A percentile compares a stretch with the other conserved stretches of the same genome.
phyloP scores from a whole-genome alignment of 768 basidiomycete genomes.

The Agaricus subrufescens region DNA sequence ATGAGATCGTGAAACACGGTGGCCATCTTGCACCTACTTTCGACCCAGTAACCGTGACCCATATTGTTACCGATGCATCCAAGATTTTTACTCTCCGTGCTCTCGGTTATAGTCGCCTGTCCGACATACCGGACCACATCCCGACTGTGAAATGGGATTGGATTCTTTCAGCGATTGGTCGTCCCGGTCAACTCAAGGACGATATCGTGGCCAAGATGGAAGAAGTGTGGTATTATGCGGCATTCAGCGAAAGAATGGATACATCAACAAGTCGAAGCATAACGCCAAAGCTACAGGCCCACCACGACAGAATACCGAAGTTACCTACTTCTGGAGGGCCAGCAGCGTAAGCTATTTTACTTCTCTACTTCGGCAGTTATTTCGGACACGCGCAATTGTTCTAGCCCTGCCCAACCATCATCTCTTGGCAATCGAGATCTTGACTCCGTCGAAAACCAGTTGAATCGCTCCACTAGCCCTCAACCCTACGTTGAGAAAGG shows the following conservation, averaged over 20 bases:
- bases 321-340: not conserved
- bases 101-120: slow-evolving; percentile 44
- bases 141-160: slow-evolving; percentile 64
- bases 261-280: slow-evolving; percentile 28
- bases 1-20: slow-evolving; percentile 60
- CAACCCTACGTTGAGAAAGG: not conserved
- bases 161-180: slow-evolving; percentile 40
- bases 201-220: slow-evolving; percentile 27
- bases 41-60: slow-evolving; percentile 53
- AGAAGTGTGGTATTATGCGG: slow-evolving; percentile 38
- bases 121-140: slow-evolving; percentile 60
- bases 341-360: not conserved
- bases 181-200: slow-evolving; percentile 17
- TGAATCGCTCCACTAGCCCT: not conserved
- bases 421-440: not conserved
- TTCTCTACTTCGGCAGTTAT: not conserved
- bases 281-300: slow-evolving; percentile 2
- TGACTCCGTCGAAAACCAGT: not conserved
- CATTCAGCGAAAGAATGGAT: slow-evolving; percentile 42
- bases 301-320: not conserved
- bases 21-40: slow-evolving; percentile 57
- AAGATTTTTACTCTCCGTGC: slow-evolving; percentile 27
- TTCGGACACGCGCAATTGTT: not conserved
- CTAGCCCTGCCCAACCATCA: not conserved
- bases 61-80: slow-evolving; percentile 55